These are phyloP conservation scores for Aspergillus pseudoviridinutans DNA, from an alignment of 2,329 filamentous ascomycete species.

Conservation along the genomic window DNA sequence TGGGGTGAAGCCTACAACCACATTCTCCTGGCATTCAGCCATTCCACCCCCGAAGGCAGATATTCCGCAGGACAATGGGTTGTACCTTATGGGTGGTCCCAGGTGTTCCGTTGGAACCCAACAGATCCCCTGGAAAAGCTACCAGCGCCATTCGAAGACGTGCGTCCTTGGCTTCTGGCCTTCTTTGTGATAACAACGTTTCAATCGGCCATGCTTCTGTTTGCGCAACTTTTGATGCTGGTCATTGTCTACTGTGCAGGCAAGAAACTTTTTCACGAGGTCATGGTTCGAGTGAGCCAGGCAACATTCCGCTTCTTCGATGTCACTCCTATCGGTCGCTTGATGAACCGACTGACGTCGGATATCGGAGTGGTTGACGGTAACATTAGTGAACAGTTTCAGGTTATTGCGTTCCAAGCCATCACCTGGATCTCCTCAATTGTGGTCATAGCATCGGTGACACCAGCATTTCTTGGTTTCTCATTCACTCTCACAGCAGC, in stretches of 20 bases:
- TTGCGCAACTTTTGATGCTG: constrained; percentile 65
- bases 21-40: constrained; percentile 17
- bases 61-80: constrained; percentile 1
- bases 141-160: constrained; percentile 63
- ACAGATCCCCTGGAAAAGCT: constrained; percentile 43
- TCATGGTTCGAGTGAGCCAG: constrained; percentile 68
- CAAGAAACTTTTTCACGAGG: constrained; percentile 67
- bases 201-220: constrained; percentile 57
- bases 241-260: constrained; percentile 77
- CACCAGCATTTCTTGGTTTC: constrained; percentile 71
- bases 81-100: constrained; percentile 4
- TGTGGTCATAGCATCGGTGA: constrained; percentile 72
- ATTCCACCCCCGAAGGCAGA: constrained; percentile 10
- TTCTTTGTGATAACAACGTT: constrained; percentile 64
- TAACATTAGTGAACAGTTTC: constrained; percentile 71
- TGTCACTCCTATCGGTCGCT: constrained; percentile 77
- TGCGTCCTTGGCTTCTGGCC: constrained; percentile 68
- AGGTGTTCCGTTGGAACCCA: constrained; percentile 15
- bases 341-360: constrained; percentile 89
- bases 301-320: constrained; percentile 91
- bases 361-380: constrained; percentile 89
- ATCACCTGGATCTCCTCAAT: constrained; percentile 72
- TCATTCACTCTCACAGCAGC: constrained; percentile 62
- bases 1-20: constrained; percentile 73
- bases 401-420: constrained; percentile 63